Evolutionary conservation across 805 yeast species (phyloP), one percentile per base, ranked within the genome.

Genomic region (Saccharomycopsis synnaedendra): DNA sequence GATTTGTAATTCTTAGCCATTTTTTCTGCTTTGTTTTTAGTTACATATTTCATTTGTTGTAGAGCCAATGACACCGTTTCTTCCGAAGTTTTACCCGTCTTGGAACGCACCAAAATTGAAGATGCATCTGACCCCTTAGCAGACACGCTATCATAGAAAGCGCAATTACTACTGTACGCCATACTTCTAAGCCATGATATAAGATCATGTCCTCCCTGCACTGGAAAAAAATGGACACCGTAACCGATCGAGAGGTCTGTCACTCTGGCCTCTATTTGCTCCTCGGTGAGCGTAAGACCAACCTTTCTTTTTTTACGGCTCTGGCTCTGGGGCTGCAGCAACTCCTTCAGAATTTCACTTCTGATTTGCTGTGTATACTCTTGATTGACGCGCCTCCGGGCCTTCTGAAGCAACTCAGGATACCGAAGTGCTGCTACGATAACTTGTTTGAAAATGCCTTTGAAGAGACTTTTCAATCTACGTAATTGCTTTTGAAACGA

Each of bases 31-130:
- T 34, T 5, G n/a, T 8, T 9, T 32, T 28, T 35, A 19, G 48
- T 49, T 4, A 51, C 43, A 33, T 42, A 51, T 34, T 49, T 51
- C 30, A 51, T 33, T 39, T 51, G 54, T 32, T 51, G 41, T 28
- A 51, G 42, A 4, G 54, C 46, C 11, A 37, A 29, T 30, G 44
- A 11, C 11, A 38, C 45, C 10, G 42, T 40, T 27, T 49, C 46
- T 11, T 7, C 19, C 1, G 47, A 11, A n/a, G 36, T 39, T 9
- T 41, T 32, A 3, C 52, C 54, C n/a, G 42, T 37, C 34, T 48
- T 51, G n/a, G 48, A 38, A 11, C 19, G 3, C 51, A 51, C 5
- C 43, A 32, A 9, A 36, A 27, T 36, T 44, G 36, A 6, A 31
- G 29, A 28, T 32, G 37, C 7, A 47, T 32, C 19, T 32, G 39